These are phyloP conservation scores for Xylaria cubensis DNA, from an alignment of 495 filamentous ascomycete genomes.

Conservation along the genomic window DNA sequence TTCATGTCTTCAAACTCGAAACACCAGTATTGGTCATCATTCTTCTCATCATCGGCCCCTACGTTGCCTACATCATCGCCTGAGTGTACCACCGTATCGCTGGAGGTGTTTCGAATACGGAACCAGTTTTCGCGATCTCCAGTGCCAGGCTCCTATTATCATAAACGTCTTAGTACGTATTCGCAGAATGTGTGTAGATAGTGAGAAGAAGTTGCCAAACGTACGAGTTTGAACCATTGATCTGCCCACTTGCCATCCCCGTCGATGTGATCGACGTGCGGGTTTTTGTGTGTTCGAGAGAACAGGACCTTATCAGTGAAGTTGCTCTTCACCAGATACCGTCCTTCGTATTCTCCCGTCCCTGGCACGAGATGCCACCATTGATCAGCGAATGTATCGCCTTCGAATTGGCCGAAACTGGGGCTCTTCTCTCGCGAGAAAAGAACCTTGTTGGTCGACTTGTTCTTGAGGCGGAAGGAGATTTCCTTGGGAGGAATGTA, in stretches of 20 bases:
- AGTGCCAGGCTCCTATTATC: neutral
- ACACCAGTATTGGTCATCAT: neutral
- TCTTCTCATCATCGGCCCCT: neutral
- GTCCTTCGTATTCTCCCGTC: neutral
- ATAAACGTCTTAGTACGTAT: neutral
- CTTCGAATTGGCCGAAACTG: neutral
- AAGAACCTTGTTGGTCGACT: neutral
- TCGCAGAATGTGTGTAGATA: neutral
- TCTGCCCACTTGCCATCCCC: slow-evolving; percentile 1
- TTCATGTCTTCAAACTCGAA: slow-evolving; percentile 1
- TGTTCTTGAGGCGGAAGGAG: neutral
- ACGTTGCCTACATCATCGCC: neutral
- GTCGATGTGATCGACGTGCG: neutral
- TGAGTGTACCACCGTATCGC: neutral
- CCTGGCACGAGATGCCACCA: slow-evolving; percentile 9
- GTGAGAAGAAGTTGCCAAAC: neutral
- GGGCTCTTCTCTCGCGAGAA: slow-evolving; percentile 4
- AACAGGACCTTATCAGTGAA: neutral
- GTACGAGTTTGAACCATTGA: slow-evolving; percentile 1
- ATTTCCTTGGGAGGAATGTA: neutral
- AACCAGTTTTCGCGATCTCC: slow-evolving; percentile 5
- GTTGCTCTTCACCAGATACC: neutral
- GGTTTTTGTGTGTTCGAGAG: neutral
- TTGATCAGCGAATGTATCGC: neutral
- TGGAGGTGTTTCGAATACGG: neutral